Percentiles rank a stretch among this genome's conserved stretches.
Conservation (phyloP, 139 green algal genomes). For the Volvox reticuliferus region DNA sequence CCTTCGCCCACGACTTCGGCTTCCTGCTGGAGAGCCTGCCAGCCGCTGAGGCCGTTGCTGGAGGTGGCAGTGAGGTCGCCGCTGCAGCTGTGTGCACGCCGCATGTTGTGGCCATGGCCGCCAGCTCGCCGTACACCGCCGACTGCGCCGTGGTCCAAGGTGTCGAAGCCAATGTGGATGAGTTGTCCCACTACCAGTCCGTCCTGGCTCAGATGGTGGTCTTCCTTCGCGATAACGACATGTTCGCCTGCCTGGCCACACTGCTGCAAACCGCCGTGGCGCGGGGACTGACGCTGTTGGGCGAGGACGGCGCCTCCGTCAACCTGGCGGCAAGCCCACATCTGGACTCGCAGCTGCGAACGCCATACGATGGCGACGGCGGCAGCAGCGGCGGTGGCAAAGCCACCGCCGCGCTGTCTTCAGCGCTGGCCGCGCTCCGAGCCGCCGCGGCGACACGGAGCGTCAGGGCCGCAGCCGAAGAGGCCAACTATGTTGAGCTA, state of each 20-base stretch:
- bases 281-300: neutral
- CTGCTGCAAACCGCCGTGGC: slow-evolving; percentile 26
- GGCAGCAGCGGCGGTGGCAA: neutral
- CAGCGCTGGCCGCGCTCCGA: slow-evolving; percentile 8
- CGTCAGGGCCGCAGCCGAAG: neutral
- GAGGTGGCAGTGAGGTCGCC: neutral
- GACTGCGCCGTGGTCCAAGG: too few species aligned
- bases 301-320: neutral
- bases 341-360: neutral
- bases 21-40: slow-evolving; percentile 42
- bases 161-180: neutral
- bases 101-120: neutral
- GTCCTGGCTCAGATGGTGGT: slow-evolving; percentile 32
- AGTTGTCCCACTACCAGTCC: slow-evolving; percentile 11
- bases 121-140: neutral
- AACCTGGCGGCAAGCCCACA: neutral
- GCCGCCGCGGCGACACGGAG: neutral
- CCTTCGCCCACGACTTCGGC: slow-evolving; percentile 37
- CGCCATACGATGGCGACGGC: neutral
- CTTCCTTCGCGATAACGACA: slow-evolving; percentile 47
- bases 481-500: neutral
- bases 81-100: too few species aligned
- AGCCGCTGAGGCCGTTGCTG: neutral
- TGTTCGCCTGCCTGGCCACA: slow-evolving; percentile 42
- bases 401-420: neutral